Evolutionary conservation across 2,329 filamentous ascomycete species (phyloP).

Genomic region (Ceratocystiopsis sp.): DNA sequence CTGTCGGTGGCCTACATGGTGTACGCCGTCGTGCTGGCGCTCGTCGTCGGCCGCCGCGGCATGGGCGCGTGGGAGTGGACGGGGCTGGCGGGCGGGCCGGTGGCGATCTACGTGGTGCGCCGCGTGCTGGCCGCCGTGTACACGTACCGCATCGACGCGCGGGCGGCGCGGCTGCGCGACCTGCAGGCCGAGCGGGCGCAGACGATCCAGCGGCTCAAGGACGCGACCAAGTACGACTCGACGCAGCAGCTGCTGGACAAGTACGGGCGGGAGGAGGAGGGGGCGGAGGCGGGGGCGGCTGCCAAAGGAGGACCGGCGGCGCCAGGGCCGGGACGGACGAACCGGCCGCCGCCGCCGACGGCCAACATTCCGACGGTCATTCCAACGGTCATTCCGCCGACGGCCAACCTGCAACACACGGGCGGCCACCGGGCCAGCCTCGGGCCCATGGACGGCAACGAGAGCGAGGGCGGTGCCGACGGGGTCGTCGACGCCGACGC

Average conservation of each 20-base stretch:
- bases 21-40: slow-evolving; percentile 60
- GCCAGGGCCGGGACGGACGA: slow-evolving; percentile 23
- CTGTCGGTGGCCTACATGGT: slow-evolving; percentile 80
- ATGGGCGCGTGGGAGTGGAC: slow-evolving; percentile 65
- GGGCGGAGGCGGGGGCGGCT: slow-evolving; percentile 13
- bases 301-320: slow-evolving; percentile 5
- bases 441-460: neutral
- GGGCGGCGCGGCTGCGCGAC: slow-evolving; percentile 52
- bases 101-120: slow-evolving; percentile 67
- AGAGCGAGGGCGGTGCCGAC: too few species aligned
- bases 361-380: slow-evolving; percentile 47
- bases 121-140: slow-evolving; percentile 52
- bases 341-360: slow-evolving; percentile 40
- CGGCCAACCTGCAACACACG: neutral
- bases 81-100: slow-evolving; percentile 59
- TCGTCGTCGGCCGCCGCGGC: slow-evolving; percentile 72
- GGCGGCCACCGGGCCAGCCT: slow-evolving; percentile 5
- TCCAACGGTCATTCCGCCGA: too few species aligned
- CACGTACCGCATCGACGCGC: slow-evolving; percentile 59
- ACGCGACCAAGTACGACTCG: slow-evolving; percentile 88
- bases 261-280: slow-evolving; percentile 56
- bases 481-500: slow-evolving; percentile 25
- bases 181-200: slow-evolving; percentile 63
- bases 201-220: slow-evolving; percentile 88
- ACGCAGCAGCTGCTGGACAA: slow-evolving; percentile 88